Evolutionary conservation across 306 rosid species (phyloP).

Genomic region (Medicago arabica): DNA sequence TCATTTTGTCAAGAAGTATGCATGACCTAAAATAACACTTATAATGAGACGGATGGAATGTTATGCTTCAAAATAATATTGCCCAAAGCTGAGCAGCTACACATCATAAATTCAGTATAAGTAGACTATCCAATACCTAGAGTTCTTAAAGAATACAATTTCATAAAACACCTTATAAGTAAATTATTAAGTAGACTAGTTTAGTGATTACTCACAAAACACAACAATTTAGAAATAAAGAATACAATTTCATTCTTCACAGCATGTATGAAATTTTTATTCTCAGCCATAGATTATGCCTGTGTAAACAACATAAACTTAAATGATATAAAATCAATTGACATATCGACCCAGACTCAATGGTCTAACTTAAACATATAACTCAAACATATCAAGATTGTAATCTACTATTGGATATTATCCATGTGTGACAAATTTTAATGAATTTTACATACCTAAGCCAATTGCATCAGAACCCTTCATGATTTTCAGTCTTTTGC

Average conservation of each 20-base stretch:
- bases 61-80: background rate
- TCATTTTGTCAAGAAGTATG: too few species aligned
- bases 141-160: background rate
- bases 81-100: background rate
- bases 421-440: background rate
- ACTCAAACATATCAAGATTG: slow-evolving; percentile 19
- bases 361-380: background rate
- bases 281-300: background rate
- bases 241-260: background rate
- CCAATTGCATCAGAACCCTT: slow-evolving; percentile 61
- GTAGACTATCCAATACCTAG: background rate
- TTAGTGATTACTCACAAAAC: slow-evolving; percentile 9
- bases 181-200: too few species aligned
- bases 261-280: background rate
- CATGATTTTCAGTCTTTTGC: slow-evolving; percentile 58
- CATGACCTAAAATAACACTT: background rate
- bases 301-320: background rate
- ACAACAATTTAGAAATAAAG: slow-evolving; percentile 30
- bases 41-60: background rate
- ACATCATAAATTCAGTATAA: background rate
- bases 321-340: slow-evolving; percentile 20
- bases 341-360: slow-evolving; percentile 4
- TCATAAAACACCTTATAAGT: too few species aligned
- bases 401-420: slow-evolving; percentile 17
- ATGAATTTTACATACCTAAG: slow-evolving; percentile 55